A percentile compares a stretch with the other conserved stretches of the same genome.
Conservation (phyloP, 73 alveolate genomes). For the Paramecium sonneborni region DNA sequence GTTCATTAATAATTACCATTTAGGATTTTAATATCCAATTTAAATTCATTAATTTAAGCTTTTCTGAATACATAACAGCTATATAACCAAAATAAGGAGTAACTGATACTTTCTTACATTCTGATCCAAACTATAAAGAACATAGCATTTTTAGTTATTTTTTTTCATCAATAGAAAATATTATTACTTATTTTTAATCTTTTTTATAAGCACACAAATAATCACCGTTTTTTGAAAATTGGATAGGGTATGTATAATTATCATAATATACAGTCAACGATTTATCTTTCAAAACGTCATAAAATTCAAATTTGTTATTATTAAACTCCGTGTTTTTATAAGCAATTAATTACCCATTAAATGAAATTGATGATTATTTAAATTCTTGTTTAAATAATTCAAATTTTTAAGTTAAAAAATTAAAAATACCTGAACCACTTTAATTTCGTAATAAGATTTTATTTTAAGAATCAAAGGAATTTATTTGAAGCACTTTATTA, state of each 20-base stretch:
- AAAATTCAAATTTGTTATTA: too few species aligned
- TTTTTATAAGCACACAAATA: too few species aligned
- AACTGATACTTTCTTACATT: not conserved
- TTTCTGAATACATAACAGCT: not conserved
- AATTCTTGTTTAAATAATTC: too few species aligned
- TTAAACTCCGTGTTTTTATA: too few species aligned
- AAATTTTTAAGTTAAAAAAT: not conserved
- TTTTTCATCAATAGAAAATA: not conserved
- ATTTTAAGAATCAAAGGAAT: not conserved
- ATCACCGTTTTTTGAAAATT: not conserved
- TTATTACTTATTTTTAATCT: not conserved
- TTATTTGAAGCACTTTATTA: not conserved
- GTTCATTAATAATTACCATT: too few species aligned
- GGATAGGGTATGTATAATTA: not conserved
- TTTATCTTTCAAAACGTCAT: too few species aligned
- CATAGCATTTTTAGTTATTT: not conserved
- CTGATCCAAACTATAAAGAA: not conserved
- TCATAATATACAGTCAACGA: not conserved
- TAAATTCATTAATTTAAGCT: too few species aligned
- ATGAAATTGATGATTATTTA: not conserved
- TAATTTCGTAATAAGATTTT: too few species aligned
- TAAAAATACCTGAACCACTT: not conserved
- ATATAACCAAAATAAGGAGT: not conserved
- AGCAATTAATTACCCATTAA: not conserved
- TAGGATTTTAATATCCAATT: not conserved